Evolutionary conservation across 2,329 filamentous ascomycete genomes (phyloP).

Genomic region (Diaporthe nobilis): DNA sequence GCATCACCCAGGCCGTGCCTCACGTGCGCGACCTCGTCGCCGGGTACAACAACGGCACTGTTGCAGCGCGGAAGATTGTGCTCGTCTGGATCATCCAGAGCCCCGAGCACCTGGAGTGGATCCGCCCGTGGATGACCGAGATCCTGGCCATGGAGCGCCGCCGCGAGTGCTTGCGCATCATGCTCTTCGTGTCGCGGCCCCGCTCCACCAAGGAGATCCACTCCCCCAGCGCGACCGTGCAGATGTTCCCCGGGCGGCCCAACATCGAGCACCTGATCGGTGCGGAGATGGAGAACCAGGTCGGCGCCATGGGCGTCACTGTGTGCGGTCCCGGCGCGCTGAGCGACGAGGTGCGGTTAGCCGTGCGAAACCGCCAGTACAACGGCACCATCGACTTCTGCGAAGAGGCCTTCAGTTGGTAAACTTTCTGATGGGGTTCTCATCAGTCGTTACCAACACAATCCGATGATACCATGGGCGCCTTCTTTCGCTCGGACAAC

Average conservation of each 20-base stretch:
- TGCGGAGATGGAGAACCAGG: slow-evolving; percentile 80
- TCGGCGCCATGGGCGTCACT: slow-evolving; percentile 80
- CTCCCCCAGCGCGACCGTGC: slow-evolving; percentile 81
- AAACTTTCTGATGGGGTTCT: slow-evolving; percentile 40
- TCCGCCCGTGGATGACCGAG: slow-evolving; percentile 86
- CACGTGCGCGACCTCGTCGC: slow-evolving; percentile 80
- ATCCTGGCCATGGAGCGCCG: slow-evolving; percentile 82
- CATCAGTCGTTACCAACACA: not conserved
- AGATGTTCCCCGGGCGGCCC: slow-evolving; percentile 86
- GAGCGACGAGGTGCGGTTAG: slow-evolving; percentile 80
- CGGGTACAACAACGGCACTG: slow-evolving; percentile 77
- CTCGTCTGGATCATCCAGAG: slow-evolving; percentile 86
- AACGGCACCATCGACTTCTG: slow-evolving; percentile 81
- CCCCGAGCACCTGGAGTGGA: slow-evolving; percentile 87
- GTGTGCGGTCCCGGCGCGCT: slow-evolving; percentile 83
- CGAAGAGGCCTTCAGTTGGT: slow-evolving; percentile 82
- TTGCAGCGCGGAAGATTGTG: slow-evolving; percentile 79
- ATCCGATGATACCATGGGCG: not conserved
- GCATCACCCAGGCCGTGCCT: slow-evolving; percentile 84
- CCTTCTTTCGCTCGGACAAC: not conserved
- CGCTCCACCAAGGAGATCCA: slow-evolving; percentile 85
- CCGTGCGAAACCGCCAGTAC: slow-evolving; percentile 75
- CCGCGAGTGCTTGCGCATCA: slow-evolving; percentile 80
- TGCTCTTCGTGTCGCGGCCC: slow-evolving; percentile 83
- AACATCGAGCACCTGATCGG: slow-evolving; percentile 81